Evolutionary conservation across 345 rosid species (phyloP), one percentile per base, ranked within the genome.

Genomic region (Bruguiera sexangula): DNA sequence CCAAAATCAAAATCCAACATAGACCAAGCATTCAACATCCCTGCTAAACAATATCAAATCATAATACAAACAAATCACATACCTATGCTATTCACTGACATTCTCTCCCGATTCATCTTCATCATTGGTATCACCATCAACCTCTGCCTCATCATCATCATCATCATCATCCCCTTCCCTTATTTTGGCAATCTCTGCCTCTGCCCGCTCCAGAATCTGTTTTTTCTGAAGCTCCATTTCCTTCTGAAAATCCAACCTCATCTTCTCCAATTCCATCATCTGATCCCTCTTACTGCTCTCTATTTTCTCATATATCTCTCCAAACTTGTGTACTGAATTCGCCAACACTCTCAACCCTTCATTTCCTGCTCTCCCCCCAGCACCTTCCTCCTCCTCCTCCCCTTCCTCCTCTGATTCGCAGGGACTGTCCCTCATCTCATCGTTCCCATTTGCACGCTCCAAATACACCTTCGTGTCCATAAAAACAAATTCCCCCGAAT

Each of bases 381-480:
- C 15, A 22, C 16, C 63, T 48, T 39, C 46, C 22, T 59, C 34
- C 46, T 36, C 73, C 16, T 67, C 81, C 2, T 78, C 80, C 24
- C 39, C 82, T 5, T 78, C 86, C 8, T 75, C 87, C 73, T 85
- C 88, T 0, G 87, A 80, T 46, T 82, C 89, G 8, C 80, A 73
- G 0, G 89, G 89, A 72, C 87, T 86, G 70, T 86, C 89, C 74
- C 85, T 76, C 89, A 86, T 86, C 75, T 86, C 89, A 70, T 86
- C 89, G 62, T 75, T 71, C 43, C 81, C 80, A 50, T 83, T 86
- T 9, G 87, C 85, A 53, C 76, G 68, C 34, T 85, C 84, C 82
- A 86, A 68, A 80, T 86, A 86, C 67, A 86, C 84, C 21, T 54
- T 36, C 19, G 84, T 80, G 37, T 86, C 83, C 67, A 81, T 81